Evolutionary conservation across 2,329 filamentous ascomycete genomes (phyloP), one percentile per base, ranked within the genome.

Genomic region (Aspergillus ochraceoroseus): DNA sequence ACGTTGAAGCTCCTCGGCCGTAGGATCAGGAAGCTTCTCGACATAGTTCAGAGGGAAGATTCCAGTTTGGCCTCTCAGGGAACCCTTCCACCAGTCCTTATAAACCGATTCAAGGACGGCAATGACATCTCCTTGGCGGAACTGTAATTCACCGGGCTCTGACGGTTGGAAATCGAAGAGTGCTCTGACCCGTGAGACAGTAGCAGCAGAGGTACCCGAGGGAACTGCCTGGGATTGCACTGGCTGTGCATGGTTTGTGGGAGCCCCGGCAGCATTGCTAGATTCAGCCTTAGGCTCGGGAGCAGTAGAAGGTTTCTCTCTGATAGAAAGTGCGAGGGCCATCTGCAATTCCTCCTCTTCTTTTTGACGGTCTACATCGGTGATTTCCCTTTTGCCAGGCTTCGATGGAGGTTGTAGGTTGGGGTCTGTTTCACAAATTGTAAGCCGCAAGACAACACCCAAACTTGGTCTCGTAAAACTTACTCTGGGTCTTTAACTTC

Each of bases 81-180:
- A 94, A 1, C 92, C 92, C 55, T 94, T 90, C 92, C 92, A 98
- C 92, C 92, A 98, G 65, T 98, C 92, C 67, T 96, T 98, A 71
- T 94, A 98, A 1, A 96, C 92, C 1, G 89, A 95, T 66, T 96
- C 92, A 27, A 98, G 74, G 11, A 98, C 92, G 1, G 92, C 90
- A 63, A 98, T 98, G 27, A 96, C 84, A 62, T 98, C 92, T 18
- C 92, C 90, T 69, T 94, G 95, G 54, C 89, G 85, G 65, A 98
- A 98, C 54, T 94, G 88, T 47, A 98, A 73, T 70, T 98, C 92
- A 32, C 90, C 92, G 0, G 88, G 80, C 64, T 98, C 92, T 0
- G 89, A 94, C 2, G 92, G 90, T 35, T 85, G 82, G 64, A 98
- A 98, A 64, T 98, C 92, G 62, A 87, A 98, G 31, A 96, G 74